Percentiles rank a stretch among this genome's conserved stretches.
These are phyloP conservation scores for Sugiyamaella grinbergsii DNA, from an alignment of 1,139 yeast species.

Conservation along the genomic window DNA sequence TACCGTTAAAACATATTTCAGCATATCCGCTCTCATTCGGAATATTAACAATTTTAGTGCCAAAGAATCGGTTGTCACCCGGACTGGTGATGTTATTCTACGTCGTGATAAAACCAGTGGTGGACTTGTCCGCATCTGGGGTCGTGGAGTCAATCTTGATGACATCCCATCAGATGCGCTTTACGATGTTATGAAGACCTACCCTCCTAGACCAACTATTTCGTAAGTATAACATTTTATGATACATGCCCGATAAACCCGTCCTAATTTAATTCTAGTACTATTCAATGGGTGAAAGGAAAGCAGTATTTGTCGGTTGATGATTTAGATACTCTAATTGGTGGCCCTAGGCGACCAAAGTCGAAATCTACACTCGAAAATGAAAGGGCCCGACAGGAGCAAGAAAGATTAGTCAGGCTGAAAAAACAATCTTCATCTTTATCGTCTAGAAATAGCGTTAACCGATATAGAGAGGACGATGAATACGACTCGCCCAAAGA, in stretches of 20 bases:
- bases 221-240: no score
- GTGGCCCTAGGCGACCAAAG: conserved; percentile 46
- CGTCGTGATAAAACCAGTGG: conserved; percentile 63
- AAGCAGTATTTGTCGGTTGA: conserved; percentile 57
- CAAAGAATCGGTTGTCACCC: conserved; percentile 53
- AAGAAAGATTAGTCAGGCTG: conserved; percentile 27
- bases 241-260: not conserved
- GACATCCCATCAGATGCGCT: conserved; percentile 42
- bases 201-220: conserved; percentile 74
- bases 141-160: conserved; percentile 40
- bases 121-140: conserved; percentile 52
- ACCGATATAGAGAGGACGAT: conserved; percentile 7
- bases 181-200: conserved; percentile 49
- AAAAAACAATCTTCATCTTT: conserved; percentile 12
- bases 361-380: conserved; percentile 38
- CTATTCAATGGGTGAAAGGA: conserved; percentile 88
- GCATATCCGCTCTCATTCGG: not conserved
- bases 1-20: not conserved
- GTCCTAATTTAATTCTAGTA: conserved; percentile 48
- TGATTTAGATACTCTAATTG: conserved; percentile 51
- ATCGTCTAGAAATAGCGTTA: conserved; percentile 7
- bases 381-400: conserved; percentile 32
- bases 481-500: conserved; percentile 21
- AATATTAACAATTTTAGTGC: conserved; percentile 33
- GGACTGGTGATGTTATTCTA: conserved; percentile 73